phyloP scores from a whole-genome alignment of 345 rosid species.

The Corchorus capsularis region DNA sequence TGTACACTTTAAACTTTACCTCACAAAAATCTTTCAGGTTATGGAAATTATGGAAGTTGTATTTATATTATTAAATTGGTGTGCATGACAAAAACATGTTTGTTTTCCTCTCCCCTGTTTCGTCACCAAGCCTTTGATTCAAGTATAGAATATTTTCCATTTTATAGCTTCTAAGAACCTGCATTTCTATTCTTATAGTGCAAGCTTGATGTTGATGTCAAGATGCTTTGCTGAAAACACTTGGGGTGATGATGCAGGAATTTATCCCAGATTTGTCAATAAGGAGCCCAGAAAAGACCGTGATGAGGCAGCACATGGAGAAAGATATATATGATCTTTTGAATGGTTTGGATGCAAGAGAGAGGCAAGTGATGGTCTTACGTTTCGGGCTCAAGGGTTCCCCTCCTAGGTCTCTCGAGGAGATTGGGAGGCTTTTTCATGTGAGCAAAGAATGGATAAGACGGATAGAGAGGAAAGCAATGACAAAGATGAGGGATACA shows the following conservation, averaged over 20 bases:
- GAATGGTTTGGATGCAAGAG: slow-evolving; percentile 60
- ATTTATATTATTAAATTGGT: neutral
- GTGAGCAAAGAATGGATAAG: slow-evolving; percentile 93
- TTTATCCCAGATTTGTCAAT: slow-evolving; percentile 51
- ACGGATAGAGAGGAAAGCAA: slow-evolving; percentile 65
- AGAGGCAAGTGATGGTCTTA: slow-evolving; percentile 62
- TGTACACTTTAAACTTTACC: neutral
- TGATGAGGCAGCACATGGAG: slow-evolving; percentile 59
- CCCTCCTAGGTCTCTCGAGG: slow-evolving; percentile 68
- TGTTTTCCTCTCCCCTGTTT: neutral
- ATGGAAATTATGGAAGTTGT: neutral
- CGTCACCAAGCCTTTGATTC: neutral
- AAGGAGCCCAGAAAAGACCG: slow-evolving; percentile 49
- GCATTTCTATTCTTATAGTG: neutral
- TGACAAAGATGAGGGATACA: slow-evolving; percentile 49
- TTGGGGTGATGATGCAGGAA: slow-evolving; percentile 48
- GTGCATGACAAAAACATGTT: neutral
- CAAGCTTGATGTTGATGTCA: neutral
- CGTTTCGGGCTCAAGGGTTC: slow-evolving; percentile 61
- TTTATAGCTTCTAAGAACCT: neutral
- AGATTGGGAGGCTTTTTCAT: slow-evolving; percentile 60
- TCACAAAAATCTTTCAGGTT: neutral
- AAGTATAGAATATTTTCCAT: neutral
- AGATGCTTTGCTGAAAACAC: slow-evolving; percentile 1
- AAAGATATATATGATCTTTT: slow-evolving; percentile 51